Evolutionary conservation across 179 eudicot genomes (phyloP).

Genomic region (Heliamphora pulchella): DNA sequence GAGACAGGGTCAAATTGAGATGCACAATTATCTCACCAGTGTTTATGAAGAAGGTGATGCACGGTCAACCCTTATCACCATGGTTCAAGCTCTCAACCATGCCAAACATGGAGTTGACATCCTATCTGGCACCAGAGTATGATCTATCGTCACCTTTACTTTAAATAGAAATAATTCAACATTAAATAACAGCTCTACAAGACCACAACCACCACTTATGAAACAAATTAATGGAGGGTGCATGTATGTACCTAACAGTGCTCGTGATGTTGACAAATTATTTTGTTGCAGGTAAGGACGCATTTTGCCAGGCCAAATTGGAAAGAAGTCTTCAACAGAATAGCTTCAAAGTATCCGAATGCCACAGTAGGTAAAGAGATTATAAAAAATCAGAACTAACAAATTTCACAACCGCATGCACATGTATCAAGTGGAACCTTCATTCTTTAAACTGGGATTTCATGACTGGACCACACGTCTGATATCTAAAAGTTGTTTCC

Average conservation of each 20-base stretch:
- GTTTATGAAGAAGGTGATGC: conserved; percentile 98
- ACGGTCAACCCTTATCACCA: conserved; percentile 81
- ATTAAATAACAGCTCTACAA: not conserved
- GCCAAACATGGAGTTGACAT: conserved; percentile 94
- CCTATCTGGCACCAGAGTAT: conserved; percentile 88
- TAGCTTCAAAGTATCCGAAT: conserved; percentile 70
- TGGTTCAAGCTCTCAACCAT: conserved; percentile 90
- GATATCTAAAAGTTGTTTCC: not conserved
- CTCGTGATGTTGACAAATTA: no score
- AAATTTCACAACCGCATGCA: not conserved
- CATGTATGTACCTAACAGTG: not conserved
- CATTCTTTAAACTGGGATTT: not conserved
- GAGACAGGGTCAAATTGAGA: conserved; percentile 76
- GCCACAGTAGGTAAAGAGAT: conserved; percentile 71
- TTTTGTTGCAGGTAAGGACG: conserved; percentile 76
- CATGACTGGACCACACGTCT: not conserved
- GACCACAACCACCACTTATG: no score
- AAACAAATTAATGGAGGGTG: no score
- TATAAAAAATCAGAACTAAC: not conserved
- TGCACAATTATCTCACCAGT: conserved; percentile 94
- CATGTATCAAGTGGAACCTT: not conserved
- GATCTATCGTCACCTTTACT: conserved; percentile 15
- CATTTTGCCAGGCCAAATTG: conserved; percentile 97
- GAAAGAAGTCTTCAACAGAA: conserved; percentile 77
- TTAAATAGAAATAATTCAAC: not conserved